Base-by-base conservation (phyloP, 176 grass and related monocot genomes). In the Poa annua region DNA sequence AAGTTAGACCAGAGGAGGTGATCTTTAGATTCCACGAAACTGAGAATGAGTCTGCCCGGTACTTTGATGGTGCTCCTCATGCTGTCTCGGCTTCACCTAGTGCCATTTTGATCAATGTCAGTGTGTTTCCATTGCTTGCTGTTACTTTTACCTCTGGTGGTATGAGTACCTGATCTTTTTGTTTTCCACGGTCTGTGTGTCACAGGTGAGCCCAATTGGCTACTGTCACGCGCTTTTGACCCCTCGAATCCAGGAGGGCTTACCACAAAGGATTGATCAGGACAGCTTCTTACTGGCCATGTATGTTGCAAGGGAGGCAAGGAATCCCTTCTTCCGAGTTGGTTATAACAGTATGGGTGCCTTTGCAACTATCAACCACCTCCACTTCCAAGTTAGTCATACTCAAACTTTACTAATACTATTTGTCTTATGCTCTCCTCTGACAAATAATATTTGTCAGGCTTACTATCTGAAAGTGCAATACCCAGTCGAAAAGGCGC, bases 331-430 rank as follows among this genome's bases (percentile, higher is more conserved):
- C 63, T 89, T 94, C 35, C 87, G 89, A 87, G 83, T 94, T 84
- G 92, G 87, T 44, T 94, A 91, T 80, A 94, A 94, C 62, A 94
- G 87, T 52, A 44, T 94, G 56, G 92, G 89, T 71, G 92, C 25
- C 56, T 94, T 94, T 74, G 89, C 87, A 64, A 94, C 92, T 39
- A 89, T 94, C 56, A 94, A 94, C 64, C 89, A 91, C 55, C 87
- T 94, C 50, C 96, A 98, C 47, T 95, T 98, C 33, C 92, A 95
- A 80, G 92, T 93, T 91, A 76, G 53, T 26, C 32, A 38, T 45
- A 41, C 36, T 53, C 55, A n/a, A 25, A 24, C 38, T 75, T 77
- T 3, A 41, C 24, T 11, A 8, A 54, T 12, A 70, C 0, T 72
- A 20, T 62, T 22, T 10, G 33, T 16, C 22, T 13, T 77, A 24